Base-by-base conservation (phyloP, 108 stramenopile genomes). In the Nitzschia inconspicua region DNA sequence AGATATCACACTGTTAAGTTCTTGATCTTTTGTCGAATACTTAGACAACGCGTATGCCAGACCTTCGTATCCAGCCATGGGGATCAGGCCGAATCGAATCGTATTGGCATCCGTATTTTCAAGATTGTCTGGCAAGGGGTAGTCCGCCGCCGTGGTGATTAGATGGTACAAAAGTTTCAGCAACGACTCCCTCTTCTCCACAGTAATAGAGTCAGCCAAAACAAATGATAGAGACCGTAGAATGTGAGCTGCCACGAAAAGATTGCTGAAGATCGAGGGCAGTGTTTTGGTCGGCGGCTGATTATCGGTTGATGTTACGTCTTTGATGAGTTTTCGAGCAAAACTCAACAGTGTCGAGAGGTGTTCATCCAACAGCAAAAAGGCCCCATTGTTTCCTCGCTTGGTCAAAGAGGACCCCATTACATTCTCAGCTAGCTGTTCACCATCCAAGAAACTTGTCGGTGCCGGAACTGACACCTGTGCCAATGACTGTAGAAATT, bases 121-220 rank as follows among this genome's bases (percentile, higher is more conserved):
- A 46, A 14, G 24, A 3, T 56, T 58, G 18, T 28, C 24, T 50
- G 36, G 26, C 14, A 20, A 16, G 14, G 19, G 14, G n/a, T 18
- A 31, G 36, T 53, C 32, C 24, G 34, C 27, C 7, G 63, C 50
- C 3, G 34, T 36, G 6, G 49, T 51, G 31, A 71, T 55, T 26
- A 57, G 14, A 41, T 72, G 63, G 31, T 65, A 65, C 3, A 72
- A 49, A 14, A 72, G 47, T 57, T 50, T 50, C 8, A 50, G 48
- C n/a, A 50, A 27, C 7, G 48, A 19, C 29, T 50, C 48, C 26
- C 29, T 50, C 22, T 25, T 14, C 26, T 50, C 48, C 20, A 50
- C 20, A 8, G 43, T 32, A 11, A 29, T 31, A 19, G 16, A 11
- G 3, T 47, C 28, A 20, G 46, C 20, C 5, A 60, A 7, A 20